These are phyloP conservation scores for Citrus maxima DNA, from an alignment of 345 rosid species.

Conservation along the genomic window DNA sequence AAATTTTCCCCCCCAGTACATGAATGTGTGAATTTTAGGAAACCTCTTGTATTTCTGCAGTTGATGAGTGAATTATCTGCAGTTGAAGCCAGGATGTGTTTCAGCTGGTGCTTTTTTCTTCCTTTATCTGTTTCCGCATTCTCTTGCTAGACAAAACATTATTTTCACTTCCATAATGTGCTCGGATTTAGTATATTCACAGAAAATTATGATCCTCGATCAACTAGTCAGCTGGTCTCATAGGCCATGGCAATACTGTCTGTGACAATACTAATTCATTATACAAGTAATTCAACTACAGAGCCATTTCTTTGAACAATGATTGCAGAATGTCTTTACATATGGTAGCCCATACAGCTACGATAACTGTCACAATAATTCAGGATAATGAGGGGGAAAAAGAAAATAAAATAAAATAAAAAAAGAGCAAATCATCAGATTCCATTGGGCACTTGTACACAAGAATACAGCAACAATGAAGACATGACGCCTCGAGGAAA, in stretches of 20 bases:
- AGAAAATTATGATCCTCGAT: neutral
- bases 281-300: neutral
- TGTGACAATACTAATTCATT: neutral
- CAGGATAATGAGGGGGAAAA: conserved; percentile 9
- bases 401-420: neutral
- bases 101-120: neutral
- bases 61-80: conserved; percentile 12
- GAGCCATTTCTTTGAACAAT: conserved; percentile 21
- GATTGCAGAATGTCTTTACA: conserved; percentile 27
- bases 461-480: conserved; percentile 21
- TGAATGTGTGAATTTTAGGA: neutral
- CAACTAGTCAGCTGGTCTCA: neutral
- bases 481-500: conserved; percentile 19
- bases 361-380: conserved; percentile 18
- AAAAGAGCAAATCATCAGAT: conserved; percentile 11
- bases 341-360: conserved; percentile 33
- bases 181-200: neutral
- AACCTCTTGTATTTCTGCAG: neutral
- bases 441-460: conserved; percentile 18
- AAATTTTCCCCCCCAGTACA: neutral
- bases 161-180: neutral
- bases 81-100: neutral
- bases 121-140: neutral
- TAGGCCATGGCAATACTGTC: neutral
- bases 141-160: neutral